A percentile compares a stretch with the other conserved stretches of the same genome.
Evolutionary conservation across 768 basidiomycete species (phyloP).

Genomic region (Suillus clintonianus): DNA sequence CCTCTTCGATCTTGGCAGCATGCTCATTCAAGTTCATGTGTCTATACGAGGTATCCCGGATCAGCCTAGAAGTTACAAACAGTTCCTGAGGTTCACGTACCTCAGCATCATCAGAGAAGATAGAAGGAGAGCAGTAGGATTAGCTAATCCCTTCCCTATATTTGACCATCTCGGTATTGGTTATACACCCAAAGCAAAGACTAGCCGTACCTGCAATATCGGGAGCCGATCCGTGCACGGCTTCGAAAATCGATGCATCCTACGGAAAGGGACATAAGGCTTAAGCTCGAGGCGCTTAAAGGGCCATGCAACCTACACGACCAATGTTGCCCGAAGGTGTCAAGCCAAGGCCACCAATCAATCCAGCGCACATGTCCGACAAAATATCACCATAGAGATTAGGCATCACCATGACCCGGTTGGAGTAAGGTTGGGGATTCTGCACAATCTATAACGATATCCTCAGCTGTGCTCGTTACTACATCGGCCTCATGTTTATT

Average conservation of each 20-base stretch:
- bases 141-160: conserved; percentile 87
- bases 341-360: conserved; percentile 96
- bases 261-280: conserved; percentile 29
- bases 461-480: neutral
- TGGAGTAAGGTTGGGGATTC: conserved; percentile 90
- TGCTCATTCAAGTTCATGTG: conserved; percentile 90
- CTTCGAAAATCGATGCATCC: conserved; percentile 99
- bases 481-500: conserved; percentile 2
- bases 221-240: conserved; percentile 99
- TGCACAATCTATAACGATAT: conserved; percentile 69
- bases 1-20: conserved; percentile 90
- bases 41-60: conserved; percentile 42
- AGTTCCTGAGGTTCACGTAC: conserved; percentile 42
- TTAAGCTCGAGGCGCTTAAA: conserved; percentile 16
- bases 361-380: conserved; percentile 97
- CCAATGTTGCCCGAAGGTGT: conserved; percentile 99
- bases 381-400: conserved; percentile 96
- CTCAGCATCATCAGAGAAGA: conserved; percentile 98
- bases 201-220: conserved; percentile 83
- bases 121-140: conserved; percentile 97
- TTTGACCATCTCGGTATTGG: conserved; percentile 10
- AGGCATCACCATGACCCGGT: conserved; percentile 99
- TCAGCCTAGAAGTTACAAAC: conserved; percentile 13
- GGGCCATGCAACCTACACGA: conserved; percentile 52
- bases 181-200: neutral